These are phyloP conservation scores for Boletellus deceptivus DNA, from an alignment of 1,284 basidiomycete genomes.

Conservation along the genomic window DNA sequence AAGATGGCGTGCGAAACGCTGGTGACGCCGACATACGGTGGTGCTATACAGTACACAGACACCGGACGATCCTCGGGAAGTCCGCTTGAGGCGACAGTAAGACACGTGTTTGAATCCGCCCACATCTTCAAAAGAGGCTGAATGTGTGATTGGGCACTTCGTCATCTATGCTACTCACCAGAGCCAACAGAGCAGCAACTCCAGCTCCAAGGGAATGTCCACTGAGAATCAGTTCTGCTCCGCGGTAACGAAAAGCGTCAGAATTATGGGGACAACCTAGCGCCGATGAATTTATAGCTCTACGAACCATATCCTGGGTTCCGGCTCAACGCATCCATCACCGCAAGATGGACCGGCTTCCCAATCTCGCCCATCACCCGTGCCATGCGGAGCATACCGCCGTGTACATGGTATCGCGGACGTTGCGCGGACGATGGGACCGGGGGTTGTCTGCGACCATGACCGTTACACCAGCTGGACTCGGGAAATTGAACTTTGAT, in stretches of 20 bases:
- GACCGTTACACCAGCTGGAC: constrained; percentile 17
- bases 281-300: not conserved
- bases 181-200: constrained; percentile 72
- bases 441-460: constrained; percentile 26
- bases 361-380: constrained; percentile 73
- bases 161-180: constrained; percentile 44
- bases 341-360: constrained; percentile 74
- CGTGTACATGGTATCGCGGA: constrained; percentile 59
- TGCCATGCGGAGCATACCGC: constrained; percentile 79
- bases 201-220: constrained; percentile 91
- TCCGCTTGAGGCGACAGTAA: constrained; percentile 68
- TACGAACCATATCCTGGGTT: constrained; percentile 69
- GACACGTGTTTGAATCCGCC: constrained; percentile 75
- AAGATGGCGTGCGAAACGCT: constrained; percentile 4
- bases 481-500: constrained; percentile 31
- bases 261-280: not conserved
- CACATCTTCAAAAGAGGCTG: constrained; percentile 58
- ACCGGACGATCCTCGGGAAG: constrained; percentile 66
- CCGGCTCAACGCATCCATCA: constrained; percentile 62
- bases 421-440: constrained; percentile 17
- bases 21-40: constrained; percentile 54
- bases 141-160: not conserved
- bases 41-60: constrained; percentile 78
- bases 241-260: constrained; percentile 9
- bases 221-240: constrained; percentile 65